These are phyloP conservation scores for Penicillium dipodomyicola DNA, from an alignment of 495 filamentous ascomycete genomes.

Conservation along the genomic window DNA sequence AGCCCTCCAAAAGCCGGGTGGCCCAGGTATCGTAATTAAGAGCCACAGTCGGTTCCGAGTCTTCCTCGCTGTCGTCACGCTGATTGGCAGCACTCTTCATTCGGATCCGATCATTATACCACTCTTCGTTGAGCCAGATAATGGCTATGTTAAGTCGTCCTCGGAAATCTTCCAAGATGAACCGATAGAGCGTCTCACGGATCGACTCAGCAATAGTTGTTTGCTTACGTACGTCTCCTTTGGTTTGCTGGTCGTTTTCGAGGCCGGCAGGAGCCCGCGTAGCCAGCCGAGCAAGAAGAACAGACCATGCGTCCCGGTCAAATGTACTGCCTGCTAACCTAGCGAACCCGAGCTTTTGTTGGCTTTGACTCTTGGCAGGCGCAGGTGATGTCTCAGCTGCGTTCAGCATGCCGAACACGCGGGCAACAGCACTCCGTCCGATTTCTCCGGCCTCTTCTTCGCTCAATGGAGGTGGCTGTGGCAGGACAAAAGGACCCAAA, in stretches of 20 bases:
- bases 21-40: slow-evolving; percentile 79
- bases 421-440: slow-evolving; percentile 64
- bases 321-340: slow-evolving; percentile 80
- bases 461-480: slow-evolving; percentile 70
- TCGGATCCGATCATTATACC: slow-evolving; percentile 85
- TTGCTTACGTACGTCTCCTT: slow-evolving; percentile 25
- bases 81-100: slow-evolving; percentile 40
- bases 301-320: slow-evolving; percentile 89
- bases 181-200: slow-evolving; percentile 74
- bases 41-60: slow-evolving; percentile 27
- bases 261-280: slow-evolving; percentile 72
- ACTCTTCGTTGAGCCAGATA: slow-evolving; percentile 93
- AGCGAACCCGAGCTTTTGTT: slow-evolving; percentile 62
- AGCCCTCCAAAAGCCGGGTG: slow-evolving; percentile 77
- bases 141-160: slow-evolving; percentile 81
- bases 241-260: slow-evolving; percentile 46
- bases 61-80: slow-evolving; percentile 40
- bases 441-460: slow-evolving; percentile 64
- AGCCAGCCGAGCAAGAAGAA: slow-evolving; percentile 78
- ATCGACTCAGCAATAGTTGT: slow-evolving; percentile 61
- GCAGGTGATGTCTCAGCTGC: slow-evolving; percentile 63
- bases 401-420: slow-evolving; percentile 75
- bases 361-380: slow-evolving; percentile 41
- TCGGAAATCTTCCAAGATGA: slow-evolving; percentile 87
- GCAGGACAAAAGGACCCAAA: slow-evolving; percentile 70